A percentile compares a stretch with the other conserved stretches of the same genome.
Evolutionary conservation across 176 grass and related monocot genomes (phyloP).

Genomic region (Oryza glumipatula): DNA sequence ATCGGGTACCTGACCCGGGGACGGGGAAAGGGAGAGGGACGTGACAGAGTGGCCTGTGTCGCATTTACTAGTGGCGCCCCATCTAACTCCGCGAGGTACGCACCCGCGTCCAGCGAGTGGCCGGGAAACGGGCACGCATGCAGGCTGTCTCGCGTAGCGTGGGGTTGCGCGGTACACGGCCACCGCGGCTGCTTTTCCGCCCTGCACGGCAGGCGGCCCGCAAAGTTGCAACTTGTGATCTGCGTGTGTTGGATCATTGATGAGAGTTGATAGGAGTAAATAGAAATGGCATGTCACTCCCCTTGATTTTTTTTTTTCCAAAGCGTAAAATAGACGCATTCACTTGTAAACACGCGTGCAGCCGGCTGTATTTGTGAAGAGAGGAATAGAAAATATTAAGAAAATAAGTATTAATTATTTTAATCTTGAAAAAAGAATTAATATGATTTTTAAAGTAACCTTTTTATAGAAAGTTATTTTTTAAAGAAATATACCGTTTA

Average conservation of each 20-base stretch:
- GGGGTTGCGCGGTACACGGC: background rate
- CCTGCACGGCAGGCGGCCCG: background rate
- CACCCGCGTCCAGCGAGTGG: slow-evolving; percentile 2
- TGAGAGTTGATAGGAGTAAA: background rate
- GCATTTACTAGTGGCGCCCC: slow-evolving; percentile 25
- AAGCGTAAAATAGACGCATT: too few relatives aligned
- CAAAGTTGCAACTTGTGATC: background rate
- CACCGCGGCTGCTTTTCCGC: background rate
- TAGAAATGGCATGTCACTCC: background rate
- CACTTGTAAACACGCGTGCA: too few relatives aligned
- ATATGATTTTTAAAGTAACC: too few relatives aligned
- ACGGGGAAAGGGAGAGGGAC: background rate
- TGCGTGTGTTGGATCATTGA: background rate
- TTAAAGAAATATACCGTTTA: too few relatives aligned
- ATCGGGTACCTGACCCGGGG: too few relatives aligned
- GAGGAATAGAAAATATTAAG: too few relatives aligned
- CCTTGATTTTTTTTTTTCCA: too few relatives aligned
- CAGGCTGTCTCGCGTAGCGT: background rate
- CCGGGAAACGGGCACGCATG: slow-evolving; percentile 27
- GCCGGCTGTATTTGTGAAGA: too few relatives aligned
- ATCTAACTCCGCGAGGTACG: background rate
- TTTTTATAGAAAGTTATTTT: too few relatives aligned
- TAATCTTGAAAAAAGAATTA: too few relatives aligned
- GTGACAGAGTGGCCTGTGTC: background rate
- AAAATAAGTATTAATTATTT: too few relatives aligned